Evolutionary conservation across 2,329 filamentous ascomycete species (phyloP).

Genomic region (Apiospora kogelbergensis): DNA sequence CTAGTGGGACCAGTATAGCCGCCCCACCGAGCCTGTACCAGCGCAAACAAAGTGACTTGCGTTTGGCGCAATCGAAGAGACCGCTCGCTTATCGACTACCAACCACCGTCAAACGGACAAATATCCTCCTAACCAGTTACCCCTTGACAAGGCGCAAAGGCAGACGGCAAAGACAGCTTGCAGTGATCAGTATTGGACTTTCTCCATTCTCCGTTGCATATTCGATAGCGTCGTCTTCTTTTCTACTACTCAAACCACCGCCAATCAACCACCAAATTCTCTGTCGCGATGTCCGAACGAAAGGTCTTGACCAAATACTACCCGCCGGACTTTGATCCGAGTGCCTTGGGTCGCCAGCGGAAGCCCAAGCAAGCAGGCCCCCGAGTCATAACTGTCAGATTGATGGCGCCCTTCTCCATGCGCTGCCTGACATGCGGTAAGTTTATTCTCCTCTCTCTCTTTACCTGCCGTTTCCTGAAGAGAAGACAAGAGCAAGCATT

Average conservation of each 20-base stretch:
- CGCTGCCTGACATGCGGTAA: constrained; percentile 46
- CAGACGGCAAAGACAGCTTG: neutral
- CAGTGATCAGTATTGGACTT: neutral
- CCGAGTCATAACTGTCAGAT: constrained; percentile 79
- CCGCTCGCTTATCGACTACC: neutral
- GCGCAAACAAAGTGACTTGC: neutral
- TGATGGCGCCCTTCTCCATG: constrained; percentile 79
- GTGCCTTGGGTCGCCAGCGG: constrained; percentile 66
- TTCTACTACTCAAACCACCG: neutral
- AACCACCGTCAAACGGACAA: neutral
- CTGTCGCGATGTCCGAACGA: constrained; percentile 40
- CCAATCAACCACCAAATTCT: constrained; percentile 1
- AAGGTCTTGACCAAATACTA: constrained; percentile 55
- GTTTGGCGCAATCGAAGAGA: neutral
- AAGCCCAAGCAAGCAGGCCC: constrained; percentile 72
- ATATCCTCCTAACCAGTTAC: neutral
- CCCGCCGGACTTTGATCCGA: constrained; percentile 86
- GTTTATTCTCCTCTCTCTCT: neutral
- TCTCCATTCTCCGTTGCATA: no score
- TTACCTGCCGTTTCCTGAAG: neutral
- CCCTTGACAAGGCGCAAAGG: no score
- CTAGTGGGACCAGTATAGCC: neutral
- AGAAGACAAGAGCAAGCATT: neutral
- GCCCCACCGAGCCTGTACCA: neutral
- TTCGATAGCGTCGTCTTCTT: neutral